phyloP scores from a whole-genome alignment of 352 stramenopile genomes.

The Globisporangium sylvaticum region DNA sequence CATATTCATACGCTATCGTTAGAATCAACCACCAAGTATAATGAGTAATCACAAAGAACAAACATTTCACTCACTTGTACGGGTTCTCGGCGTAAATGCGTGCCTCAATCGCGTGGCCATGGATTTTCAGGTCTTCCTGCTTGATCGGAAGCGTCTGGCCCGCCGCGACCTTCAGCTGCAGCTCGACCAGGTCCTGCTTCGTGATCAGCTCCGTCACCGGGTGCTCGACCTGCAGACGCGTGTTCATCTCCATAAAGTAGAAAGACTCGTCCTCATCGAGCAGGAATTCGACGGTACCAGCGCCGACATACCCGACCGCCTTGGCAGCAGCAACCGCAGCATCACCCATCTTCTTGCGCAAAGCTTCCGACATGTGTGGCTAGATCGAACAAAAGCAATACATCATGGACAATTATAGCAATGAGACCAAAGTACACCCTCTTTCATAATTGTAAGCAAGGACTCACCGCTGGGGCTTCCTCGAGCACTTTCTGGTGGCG shows the following conservation, averaged over 20 bases:
- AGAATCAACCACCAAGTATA: not conserved
- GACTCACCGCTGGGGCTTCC: constrained; percentile 86
- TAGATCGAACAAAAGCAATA: constrained; percentile 16
- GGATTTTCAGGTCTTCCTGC: constrained; percentile 83
- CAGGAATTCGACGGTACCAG: constrained; percentile 93
- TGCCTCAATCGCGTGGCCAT: constrained; percentile 91
- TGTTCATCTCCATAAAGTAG: constrained; percentile 98
- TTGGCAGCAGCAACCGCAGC: constrained; percentile 86
- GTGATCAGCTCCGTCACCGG: constrained; percentile 92
- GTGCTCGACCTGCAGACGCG: constrained; percentile 93
- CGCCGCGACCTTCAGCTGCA: constrained; percentile 92
- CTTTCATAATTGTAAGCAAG: not conserved
- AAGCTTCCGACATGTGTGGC: constrained; percentile 70
- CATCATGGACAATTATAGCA: not conserved
- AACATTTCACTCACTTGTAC: constrained; percentile 55
- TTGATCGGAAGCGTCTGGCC: constrained; percentile 88
- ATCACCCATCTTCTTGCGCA: constrained; percentile 87
- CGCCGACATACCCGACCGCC: constrained; percentile 89
- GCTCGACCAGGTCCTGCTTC: constrained; percentile 89
- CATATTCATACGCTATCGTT: not conserved
- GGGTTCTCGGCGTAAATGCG: constrained; percentile 94
- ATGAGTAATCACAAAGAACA: not conserved
- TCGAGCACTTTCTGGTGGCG: constrained; percentile 94
- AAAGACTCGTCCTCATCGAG: constrained; percentile 89
- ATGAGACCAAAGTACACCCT: not conserved